phyloP scores from a whole-genome alignment of 768 basidiomycete species.

The Amylocystis lapponica region DNA sequence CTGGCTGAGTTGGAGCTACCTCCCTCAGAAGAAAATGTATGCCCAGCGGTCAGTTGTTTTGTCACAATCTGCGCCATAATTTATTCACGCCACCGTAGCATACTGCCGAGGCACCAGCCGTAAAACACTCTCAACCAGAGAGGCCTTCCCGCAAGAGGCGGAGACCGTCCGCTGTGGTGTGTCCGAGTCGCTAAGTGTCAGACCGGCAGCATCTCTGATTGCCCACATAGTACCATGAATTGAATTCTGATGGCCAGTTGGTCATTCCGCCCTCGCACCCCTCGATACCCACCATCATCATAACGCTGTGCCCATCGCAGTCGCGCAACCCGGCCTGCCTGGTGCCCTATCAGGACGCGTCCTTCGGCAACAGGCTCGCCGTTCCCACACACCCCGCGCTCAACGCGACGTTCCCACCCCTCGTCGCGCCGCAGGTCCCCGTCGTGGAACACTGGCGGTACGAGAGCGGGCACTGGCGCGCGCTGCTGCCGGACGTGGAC shows the following conservation, averaged over 20 bases:
- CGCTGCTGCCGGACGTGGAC: slow-evolving; percentile 38
- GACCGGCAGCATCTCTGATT: too few species aligned
- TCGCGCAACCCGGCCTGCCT: slow-evolving; percentile 36
- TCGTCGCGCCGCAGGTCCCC: slow-evolving; percentile 24
- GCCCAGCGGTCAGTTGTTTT: too few species aligned
- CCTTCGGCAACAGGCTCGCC: slow-evolving; percentile 44
- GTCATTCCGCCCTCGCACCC: slow-evolving; percentile 24
- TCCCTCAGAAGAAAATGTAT: slow-evolving; percentile 4
- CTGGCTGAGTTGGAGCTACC: slow-evolving; percentile 34
- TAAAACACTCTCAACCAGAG: neutral
- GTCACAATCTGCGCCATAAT: too few species aligned
- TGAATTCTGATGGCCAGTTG: too few species aligned
- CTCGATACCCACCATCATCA: slow-evolving; percentile 42
- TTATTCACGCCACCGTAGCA: neutral
- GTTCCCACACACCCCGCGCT: slow-evolving; percentile 43
- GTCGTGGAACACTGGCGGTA: slow-evolving; percentile 40
- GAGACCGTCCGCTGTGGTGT: slow-evolving; percentile 5
- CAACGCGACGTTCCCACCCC: slow-evolving; percentile 45
- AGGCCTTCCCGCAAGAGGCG: slow-evolving; percentile 6
- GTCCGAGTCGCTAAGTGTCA: neutral
- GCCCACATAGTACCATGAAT: too few species aligned
- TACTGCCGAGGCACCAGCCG: neutral
- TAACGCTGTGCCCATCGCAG: slow-evolving; percentile 41
- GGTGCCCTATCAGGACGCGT: slow-evolving; percentile 50
- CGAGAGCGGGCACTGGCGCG: slow-evolving; percentile 49